Evolutionary conservation across 148 eudicot species (phyloP), one percentile per base, ranked within the genome.

Genomic region (Dianthus caryophyllus): DNA sequence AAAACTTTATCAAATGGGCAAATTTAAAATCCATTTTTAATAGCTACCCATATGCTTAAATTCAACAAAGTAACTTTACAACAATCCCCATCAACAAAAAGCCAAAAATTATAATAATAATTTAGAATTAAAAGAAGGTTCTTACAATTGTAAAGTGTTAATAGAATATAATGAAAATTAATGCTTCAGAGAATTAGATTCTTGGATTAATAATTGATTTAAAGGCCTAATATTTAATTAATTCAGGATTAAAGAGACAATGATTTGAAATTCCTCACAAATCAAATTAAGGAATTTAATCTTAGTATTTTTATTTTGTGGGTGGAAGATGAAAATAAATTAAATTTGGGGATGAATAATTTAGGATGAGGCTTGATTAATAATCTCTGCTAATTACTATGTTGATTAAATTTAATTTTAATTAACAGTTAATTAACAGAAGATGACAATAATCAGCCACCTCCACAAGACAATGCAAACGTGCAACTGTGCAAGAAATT

Each of bases 221-320:
- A n/a, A n/a, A n/a, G n/a, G 18, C 66, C 24, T 24, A 63, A 63
- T 13, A 27, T 16, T 15, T 11, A 29, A 58, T 29, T 54, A 24
- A 26, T 26, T 58, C 7, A 33, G 38, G 21, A 18, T 38, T 30
- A 9, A 26, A 14, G 55, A 0, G 44, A 30, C 62, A 67, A 67
- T 50, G 67, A 73, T 60, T 36, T 58, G 53, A 26, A 71, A 73
- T 59, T 66, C 41, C 60, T 36, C 65, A 56, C 39, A 47, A 27
- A 65, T 56, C n/a, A 56, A 71, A 53, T 71, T 71, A 63, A 68
- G 63, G 47, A 72, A 72, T 64, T 64, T 64, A 29, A 9, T 54
- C 2, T 33, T 72, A 53, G 69, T 67, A 13, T 64, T 55, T 48
- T 67, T 49, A n/a, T 68, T 17, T 68, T 61, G 29, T 70, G 73